Evolutionary conservation across 208 protist genomes (phyloP), one percentile per base, ranked within the genome.

Genomic region (Leptomonas seymouri): DNA sequence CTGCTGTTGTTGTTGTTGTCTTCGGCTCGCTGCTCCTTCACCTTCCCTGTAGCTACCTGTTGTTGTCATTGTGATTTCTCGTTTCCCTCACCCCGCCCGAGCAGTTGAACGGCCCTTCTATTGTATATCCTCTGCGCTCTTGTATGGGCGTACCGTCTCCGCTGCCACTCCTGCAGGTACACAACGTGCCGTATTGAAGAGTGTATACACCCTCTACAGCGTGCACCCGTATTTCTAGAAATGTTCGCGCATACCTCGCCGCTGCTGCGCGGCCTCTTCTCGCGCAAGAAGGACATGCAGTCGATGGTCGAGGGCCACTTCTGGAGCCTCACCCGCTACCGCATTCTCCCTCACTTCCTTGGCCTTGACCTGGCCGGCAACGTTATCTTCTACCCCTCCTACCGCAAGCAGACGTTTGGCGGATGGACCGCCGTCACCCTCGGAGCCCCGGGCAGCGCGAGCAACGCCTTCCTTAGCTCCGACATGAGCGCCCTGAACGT

Each of bases 301-400:
- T 48, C 68, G 3, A 77, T 95, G 67, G 57, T 94, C 36, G 87
- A 96, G 80, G 53, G 42, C 20, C 91, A 96, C 71, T 96, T 94
- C 64, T 96, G 91, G 89, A 86, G 85, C 36, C 85, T 96, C 66
- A 93, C 91, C 44, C 88, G 86, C 59, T 94, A 96, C 66, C 84
- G 91, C 72, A 91, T 96, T 59, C 67, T 86, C 15, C 80, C 82
- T 11, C 83, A 77, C 57, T 88, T 96, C 31, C 63, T 94, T 25
- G 88, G 86, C 11, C 76, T 96, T 20, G 91, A 96, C 76, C 84
- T 91, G 49, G 91, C 91, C 36, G 91, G 87, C 57, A 96, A 96
- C 67, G 74, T 96, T 46, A 90, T 96, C 45, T 84, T 93, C 58
- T 96, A 84, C 71, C 82, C 85, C n/a, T 62, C 88, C 20, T 93